Evolutionary conservation across 2,329 filamentous ascomycete genomes (phyloP), one percentile per base, ranked within the genome.

Genomic region (Microsporum audouinii): DNA sequence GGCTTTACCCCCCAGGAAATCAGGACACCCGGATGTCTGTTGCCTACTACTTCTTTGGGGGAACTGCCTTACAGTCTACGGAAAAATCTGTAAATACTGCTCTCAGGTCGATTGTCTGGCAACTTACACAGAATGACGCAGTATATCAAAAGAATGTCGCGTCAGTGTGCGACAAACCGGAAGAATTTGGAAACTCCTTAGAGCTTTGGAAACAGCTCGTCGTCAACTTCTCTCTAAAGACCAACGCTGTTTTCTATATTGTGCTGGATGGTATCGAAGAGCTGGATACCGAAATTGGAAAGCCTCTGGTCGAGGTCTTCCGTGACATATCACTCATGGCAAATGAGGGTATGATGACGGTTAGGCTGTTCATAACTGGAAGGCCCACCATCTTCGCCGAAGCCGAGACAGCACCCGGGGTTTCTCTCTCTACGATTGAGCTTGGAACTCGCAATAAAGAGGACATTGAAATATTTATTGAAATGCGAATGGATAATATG

Each of bases 211-310:
- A 63, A 6, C 63, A 65, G 33, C 47, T 65, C 27, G 56, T 65
- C 47, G 60, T 62, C 17, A 55, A 63, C 10, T 60, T 64, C 33
- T 64, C 63, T 5, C 34, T 51, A 1, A 68, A 66, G 51, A 65
- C 60, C 14, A 67, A 70, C 56, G 66, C 67, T 3, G 68, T 63
- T 1, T 65, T 80, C 70, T 59, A 77, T 64, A 27, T 78, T 75
- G 61, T 74, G 70, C 68, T 83, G 73, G 45, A 83, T 69, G 36
- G 82, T 71, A 66, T 80, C 73, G 65, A 70, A 77, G 83, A 31
- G 78, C 79, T 2, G 5, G 62, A 68, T 43, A 67, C 63, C 23
- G 60, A 66, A 29, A 60, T 63, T 6, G 59, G 68, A 7, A 66
- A 64, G 10, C 64, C 67, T 10, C 62, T 70, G 5, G 8, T 68